Conservation (phyloP, 176 grass and related monocot genomes). For the Alloteropsis semialata region DNA sequence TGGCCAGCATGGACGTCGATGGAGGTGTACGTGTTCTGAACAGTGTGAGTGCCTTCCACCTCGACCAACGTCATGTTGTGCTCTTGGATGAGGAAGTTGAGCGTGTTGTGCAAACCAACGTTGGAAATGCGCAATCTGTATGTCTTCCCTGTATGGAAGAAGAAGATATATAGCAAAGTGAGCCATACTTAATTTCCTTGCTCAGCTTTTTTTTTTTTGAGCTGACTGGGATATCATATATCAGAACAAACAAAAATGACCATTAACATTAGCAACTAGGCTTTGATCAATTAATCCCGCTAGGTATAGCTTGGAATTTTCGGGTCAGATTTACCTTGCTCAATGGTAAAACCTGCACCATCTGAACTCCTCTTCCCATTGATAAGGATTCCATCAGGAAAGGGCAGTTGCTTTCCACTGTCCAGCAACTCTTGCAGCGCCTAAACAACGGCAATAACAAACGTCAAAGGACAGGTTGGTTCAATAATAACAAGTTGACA, state of each 20-base stretch:
- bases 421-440: conserved; percentile 58
- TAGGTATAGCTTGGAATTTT: neutral
- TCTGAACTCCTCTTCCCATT: conserved; percentile 58
- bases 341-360: conserved; percentile 36
- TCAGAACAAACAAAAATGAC: neutral
- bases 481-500: neutral
- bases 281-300: neutral
- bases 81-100: conserved; percentile 58
- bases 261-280: neutral
- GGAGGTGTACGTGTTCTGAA: conserved; percentile 71
- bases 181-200: neutral
- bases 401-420: conserved; percentile 45
- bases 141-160: conserved; percentile 48
- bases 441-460: neutral
- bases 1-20: conserved; percentile 80
- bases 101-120: conserved; percentile 59
- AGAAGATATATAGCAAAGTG: neutral
- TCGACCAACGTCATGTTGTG: conserved; percentile 82
- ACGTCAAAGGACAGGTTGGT: neutral
- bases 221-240: neutral
- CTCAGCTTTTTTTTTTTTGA: too few species aligned
- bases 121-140: conserved; percentile 86
- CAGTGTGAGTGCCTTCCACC: conserved; percentile 80
- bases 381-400: conserved; percentile 66
- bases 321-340: conserved; percentile 43